Evolutionary conservation across 352 stramenopile genomes (phyloP).

Genomic region (Blastocystis sp.): DNA sequence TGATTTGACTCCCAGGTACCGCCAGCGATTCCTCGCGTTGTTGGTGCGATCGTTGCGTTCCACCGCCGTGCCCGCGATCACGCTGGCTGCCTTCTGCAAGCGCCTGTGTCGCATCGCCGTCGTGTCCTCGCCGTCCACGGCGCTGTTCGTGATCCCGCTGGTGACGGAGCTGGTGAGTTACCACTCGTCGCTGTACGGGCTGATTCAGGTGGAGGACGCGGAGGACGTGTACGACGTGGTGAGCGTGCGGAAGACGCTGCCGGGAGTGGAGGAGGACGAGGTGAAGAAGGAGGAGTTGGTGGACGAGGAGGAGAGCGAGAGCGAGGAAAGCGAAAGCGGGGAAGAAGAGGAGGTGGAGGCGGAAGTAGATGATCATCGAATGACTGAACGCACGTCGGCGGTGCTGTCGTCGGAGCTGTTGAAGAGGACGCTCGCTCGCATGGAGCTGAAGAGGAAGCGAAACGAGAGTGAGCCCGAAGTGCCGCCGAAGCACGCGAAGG

Average conservation of each 20-base stretch:
- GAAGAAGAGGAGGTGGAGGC: constrained; percentile 39
- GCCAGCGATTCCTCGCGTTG: constrained; percentile 82
- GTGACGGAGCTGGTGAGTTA: constrained; percentile 66
- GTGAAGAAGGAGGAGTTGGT: background rate
- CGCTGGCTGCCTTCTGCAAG: constrained; percentile 85
- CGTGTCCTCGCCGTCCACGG: constrained; percentile 8
- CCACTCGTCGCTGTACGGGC: constrained; percentile 27
- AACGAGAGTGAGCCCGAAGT: background rate
- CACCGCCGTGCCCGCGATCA: constrained; percentile 84
- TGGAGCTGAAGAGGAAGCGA: constrained; percentile 40
- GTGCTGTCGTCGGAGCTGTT: constrained; percentile 59
- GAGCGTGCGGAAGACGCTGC: constrained; percentile 45
- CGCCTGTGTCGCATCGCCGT: constrained; percentile 74
- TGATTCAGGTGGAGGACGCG: constrained; percentile 46
- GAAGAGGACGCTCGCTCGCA: constrained; percentile 15
- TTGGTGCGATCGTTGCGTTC: constrained; percentile 86
- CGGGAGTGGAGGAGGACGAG: constrained; percentile 65
- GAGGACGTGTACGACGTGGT: constrained; percentile 60
- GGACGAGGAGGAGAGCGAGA: constrained; percentile 13
- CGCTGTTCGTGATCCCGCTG: constrained; percentile 65
- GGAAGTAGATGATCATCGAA: constrained; percentile 43
- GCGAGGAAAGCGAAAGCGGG: background rate
- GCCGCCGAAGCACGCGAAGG: constrained; percentile 6
- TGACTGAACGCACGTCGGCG: constrained; percentile 8
- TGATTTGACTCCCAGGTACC: background rate